Evolutionary conservation across 2,329 filamentous ascomycete genomes (phyloP).

Genomic region (Cordyceps militaris): DNA sequence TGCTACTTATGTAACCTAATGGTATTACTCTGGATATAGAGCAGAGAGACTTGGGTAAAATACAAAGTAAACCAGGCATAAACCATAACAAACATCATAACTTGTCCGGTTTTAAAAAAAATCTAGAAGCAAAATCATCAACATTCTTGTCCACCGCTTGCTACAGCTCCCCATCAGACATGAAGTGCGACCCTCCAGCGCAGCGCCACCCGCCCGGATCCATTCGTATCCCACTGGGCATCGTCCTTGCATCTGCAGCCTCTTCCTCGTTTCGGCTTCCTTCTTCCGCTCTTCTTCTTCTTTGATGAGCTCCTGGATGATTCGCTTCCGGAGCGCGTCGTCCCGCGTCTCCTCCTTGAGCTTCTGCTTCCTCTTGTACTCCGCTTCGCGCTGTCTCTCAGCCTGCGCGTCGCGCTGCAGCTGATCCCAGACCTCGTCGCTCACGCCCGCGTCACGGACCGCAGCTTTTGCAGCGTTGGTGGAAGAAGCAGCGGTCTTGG

Average conservation of each 20-base stretch:
- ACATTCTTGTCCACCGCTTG: slow-evolving; percentile 1
- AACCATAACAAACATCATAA: slow-evolving; percentile 1
- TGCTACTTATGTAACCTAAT: no score
- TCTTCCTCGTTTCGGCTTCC: slow-evolving; percentile 36
- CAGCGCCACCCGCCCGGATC: slow-evolving; percentile 1
- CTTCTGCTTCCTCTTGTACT: slow-evolving; percentile 28
- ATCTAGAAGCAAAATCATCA: slow-evolving; percentile 3
- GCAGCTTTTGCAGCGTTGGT: background rate
- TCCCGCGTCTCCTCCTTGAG: slow-evolving; percentile 26
- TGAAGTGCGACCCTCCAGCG: slow-evolving; percentile 4
- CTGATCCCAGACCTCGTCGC: slow-evolving; percentile 54
- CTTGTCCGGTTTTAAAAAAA: background rate
- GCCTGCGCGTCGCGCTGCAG: slow-evolving; percentile 43
- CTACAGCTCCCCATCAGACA: background rate
- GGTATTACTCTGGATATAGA: no score
- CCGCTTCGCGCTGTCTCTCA: slow-evolving; percentile 30
- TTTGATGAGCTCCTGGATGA: slow-evolving; percentile 31
- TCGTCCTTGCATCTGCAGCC: slow-evolving; percentile 43
- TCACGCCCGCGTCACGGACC: slow-evolving; percentile 50
- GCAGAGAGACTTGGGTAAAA: background rate
- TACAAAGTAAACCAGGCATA: background rate
- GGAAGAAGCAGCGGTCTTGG: background rate
- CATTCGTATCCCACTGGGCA: background rate
- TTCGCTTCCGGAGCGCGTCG: slow-evolving; percentile 22
- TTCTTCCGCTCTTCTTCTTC: slow-evolving; percentile 33